phyloP scores from a whole-genome alignment of 164 flowering plant species.

The Protea cynaroides region DNA sequence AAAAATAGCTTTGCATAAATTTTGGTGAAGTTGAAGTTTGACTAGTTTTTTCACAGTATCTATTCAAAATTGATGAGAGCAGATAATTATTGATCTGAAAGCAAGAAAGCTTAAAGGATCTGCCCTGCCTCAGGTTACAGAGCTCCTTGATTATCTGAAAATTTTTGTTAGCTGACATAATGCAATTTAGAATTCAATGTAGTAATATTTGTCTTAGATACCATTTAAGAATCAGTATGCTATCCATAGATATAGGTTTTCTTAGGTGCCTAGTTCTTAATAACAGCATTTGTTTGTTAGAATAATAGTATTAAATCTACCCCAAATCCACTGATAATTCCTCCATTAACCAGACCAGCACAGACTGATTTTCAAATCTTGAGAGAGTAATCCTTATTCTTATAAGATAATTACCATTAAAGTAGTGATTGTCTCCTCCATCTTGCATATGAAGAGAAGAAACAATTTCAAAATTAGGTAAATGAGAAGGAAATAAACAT shows the following conservation, averaged over 20 bases:
- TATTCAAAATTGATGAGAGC: background rate
- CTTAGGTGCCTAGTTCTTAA: background rate
- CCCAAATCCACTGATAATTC: background rate
- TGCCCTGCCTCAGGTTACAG: background rate
- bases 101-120: background rate
- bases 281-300: background rate
- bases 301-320: background rate
- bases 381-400: background rate
- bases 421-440: too few relatives aligned
- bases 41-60: background rate
- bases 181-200: background rate
- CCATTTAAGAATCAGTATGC: background rate
- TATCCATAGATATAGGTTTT: too few relatives aligned
- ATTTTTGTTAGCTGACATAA: background rate
- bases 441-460: background rate
- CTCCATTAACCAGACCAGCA: background rate
- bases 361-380: background rate
- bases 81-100: background rate
- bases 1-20: background rate
- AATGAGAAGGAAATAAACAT: background rate
- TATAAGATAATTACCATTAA: too few relatives aligned
- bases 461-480: background rate
- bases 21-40: background rate
- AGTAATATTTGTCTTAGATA: background rate
- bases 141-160: background rate